These are phyloP conservation scores for Mycena kentingensis DNA, from an alignment of 768 basidiomycete species.

Conservation along the genomic window DNA sequence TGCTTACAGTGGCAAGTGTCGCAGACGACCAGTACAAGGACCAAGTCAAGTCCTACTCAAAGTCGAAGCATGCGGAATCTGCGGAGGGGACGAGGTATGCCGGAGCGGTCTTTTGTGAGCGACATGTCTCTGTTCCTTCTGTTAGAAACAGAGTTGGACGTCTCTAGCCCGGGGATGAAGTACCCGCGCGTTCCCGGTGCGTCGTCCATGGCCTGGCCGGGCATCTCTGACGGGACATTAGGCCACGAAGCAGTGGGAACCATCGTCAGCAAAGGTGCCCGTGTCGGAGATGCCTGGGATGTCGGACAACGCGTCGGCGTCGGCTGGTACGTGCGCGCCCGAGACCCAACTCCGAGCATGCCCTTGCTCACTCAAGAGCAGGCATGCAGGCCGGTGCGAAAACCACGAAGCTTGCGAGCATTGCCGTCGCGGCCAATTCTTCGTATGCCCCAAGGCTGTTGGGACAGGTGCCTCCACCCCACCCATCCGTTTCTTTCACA, in stretches of 20 bases:
- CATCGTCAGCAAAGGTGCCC: slow-evolving; percentile 25
- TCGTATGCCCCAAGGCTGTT: slow-evolving; percentile 26
- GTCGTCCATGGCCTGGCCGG: background rate
- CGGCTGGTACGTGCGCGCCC: slow-evolving; percentile 26
- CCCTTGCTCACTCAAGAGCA: background rate
- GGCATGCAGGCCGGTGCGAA: slow-evolving; percentile 19
- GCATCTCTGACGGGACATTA: background rate
- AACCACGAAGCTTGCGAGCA: slow-evolving; percentile 27
- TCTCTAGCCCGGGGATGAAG: background rate
- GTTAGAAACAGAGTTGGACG: background rate
- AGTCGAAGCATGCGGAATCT: slow-evolving; percentile 29
- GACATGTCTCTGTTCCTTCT: slow-evolving; percentile 12
- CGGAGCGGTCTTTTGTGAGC: slow-evolving; percentile 18
- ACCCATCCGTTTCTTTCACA: background rate
- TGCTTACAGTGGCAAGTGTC: background rate
- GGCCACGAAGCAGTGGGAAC: slow-evolving; percentile 4
- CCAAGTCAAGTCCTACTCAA: slow-evolving; percentile 27
- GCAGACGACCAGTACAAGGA: background rate
- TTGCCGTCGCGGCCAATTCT: slow-evolving; percentile 28
- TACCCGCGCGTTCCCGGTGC: background rate
- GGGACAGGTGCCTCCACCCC: slow-evolving; percentile 21
- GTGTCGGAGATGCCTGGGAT: slow-evolving; percentile 24
- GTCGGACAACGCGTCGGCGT: slow-evolving; percentile 34
- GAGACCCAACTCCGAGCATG: background rate
- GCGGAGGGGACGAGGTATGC: slow-evolving; percentile 22